These are phyloP conservation scores for Thielaviopsis punctulata DNA, from an alignment of 2,329 filamentous ascomycete genomes.

Conservation along the genomic window DNA sequence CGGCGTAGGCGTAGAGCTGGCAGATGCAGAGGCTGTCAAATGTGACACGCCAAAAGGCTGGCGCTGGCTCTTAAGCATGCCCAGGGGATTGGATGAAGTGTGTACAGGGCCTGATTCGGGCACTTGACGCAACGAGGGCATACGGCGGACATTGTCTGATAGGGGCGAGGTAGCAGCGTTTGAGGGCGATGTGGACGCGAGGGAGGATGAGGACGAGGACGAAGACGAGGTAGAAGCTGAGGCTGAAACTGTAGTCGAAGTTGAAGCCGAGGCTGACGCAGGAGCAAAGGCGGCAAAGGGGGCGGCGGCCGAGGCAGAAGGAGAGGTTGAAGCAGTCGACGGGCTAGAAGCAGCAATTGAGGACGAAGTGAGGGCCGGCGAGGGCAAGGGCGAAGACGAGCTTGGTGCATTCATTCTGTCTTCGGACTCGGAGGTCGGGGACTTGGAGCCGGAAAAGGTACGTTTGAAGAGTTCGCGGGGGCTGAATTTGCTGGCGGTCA, in stretches of 20 bases:
- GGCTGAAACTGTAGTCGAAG: too few species aligned
- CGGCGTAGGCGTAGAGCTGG: neutral
- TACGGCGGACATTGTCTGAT: slow-evolving; percentile 1
- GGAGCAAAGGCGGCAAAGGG: neutral
- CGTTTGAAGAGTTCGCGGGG: slow-evolving; percentile 7
- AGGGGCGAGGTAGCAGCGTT: neutral
- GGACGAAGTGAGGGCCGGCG: neutral
- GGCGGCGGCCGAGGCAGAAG: neutral
- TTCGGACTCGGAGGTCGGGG: neutral
- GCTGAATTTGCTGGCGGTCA: slow-evolving; percentile 8
- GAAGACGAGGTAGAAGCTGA: too few species aligned
- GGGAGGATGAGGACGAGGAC: too few species aligned
- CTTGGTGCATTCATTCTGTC: neutral
- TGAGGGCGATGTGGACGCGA: neutral
- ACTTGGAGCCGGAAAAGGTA: slow-evolving; percentile 6
- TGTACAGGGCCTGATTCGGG: slow-evolving; percentile 1
- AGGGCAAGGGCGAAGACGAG: neutral
- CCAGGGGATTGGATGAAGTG: slow-evolving; percentile 1
- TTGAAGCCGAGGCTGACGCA: neutral
- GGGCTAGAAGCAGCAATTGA: neutral
- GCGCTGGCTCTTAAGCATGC: slow-evolving; percentile 4
- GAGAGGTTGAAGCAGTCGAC: too few species aligned
- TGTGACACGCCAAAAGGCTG: neutral
- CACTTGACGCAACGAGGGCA: slow-evolving; percentile 6
- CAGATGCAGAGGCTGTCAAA: neutral